phyloP scores from a whole-genome alignment of 208 protist species.

The Blechomonas ayalai region DNA sequence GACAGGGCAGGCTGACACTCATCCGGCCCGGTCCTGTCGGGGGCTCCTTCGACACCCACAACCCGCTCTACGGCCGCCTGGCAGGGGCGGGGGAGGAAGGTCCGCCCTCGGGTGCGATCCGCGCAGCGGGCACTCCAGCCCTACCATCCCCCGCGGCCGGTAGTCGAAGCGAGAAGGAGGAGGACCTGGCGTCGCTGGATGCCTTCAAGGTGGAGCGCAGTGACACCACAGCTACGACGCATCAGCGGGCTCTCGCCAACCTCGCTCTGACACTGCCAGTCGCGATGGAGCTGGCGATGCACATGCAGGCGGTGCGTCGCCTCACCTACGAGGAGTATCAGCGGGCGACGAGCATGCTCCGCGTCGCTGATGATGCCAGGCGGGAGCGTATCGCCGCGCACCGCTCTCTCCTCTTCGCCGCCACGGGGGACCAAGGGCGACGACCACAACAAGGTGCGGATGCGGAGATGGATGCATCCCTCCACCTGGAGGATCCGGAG shows the following conservation, averaged over 20 bases:
- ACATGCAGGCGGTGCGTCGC: conserved; percentile 42
- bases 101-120: background rate
- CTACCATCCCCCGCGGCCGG: background rate
- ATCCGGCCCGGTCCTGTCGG: conserved; percentile 15
- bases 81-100: conserved; percentile 1
- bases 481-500: conserved; percentile 62
- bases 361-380: conserved; percentile 55
- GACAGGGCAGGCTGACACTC: conserved; percentile 37
- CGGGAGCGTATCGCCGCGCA: conserved; percentile 50
- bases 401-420: conserved; percentile 24
- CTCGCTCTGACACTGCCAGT: conserved; percentile 61
- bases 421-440: background rate
- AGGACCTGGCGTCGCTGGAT: conserved; percentile 17
- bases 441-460: background rate
- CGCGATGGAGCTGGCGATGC: conserved; percentile 63
- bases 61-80: conserved; percentile 16
- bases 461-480: conserved; percentile 37
- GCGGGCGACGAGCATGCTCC: conserved; percentile 54
- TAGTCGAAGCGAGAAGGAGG: conserved; percentile 1
- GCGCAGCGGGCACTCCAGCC: background rate
- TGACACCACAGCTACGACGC: conserved; percentile 41
- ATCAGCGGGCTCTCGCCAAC: conserved; percentile 49
- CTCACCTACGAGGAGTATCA: conserved; percentile 26
- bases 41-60: conserved; percentile 16
- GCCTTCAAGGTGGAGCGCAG: conserved; percentile 20